These are phyloP conservation scores for Drechslerella coelobrocha DNA, from an alignment of 2,329 filamentous ascomycete species.

Conservation along the genomic window DNA sequence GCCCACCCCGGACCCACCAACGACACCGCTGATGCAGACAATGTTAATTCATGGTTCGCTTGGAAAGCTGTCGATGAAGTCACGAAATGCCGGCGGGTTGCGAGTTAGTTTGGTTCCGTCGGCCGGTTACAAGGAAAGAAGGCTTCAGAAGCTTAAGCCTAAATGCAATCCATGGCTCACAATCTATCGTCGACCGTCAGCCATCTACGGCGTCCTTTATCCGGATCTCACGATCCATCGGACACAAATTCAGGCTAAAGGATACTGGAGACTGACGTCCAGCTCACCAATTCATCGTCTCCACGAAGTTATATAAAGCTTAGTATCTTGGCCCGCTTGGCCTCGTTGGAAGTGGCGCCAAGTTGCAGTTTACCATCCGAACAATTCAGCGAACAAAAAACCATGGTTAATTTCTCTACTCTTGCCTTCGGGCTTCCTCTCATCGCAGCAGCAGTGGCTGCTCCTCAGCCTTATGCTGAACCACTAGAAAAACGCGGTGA, in stretches of 20 bases:
- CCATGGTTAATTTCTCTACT: slow-evolving; percentile 43
- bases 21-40: not conserved
- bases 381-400: slow-evolving; percentile 4
- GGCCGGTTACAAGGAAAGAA: no score
- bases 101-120: no score
- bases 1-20: slow-evolving; percentile 26
- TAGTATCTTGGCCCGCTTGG: slow-evolving; percentile 41
- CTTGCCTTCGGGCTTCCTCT: slow-evolving; percentile 52
- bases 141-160: no score
- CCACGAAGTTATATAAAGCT: slow-evolving; percentile 40
- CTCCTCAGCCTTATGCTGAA: slow-evolving; percentile 50
- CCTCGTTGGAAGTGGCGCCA: slow-evolving; percentile 11
- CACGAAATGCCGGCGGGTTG: no score
- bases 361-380: no score
- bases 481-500: slow-evolving; percentile 55
- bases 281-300: slow-evolving; percentile 4
- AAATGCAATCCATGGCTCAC: no score
- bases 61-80: not conserved
- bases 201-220: no score
- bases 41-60: not conserved
- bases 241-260: slow-evolving; percentile 32
- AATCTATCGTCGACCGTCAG: no score
- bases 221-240: slow-evolving; percentile 6
- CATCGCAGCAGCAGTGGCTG: slow-evolving; percentile 57
- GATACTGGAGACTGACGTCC: not conserved